These are phyloP conservation scores for Phytophthora nicotianae DNA, from an alignment of 352 stramenopile genomes.

Conservation along the genomic window DNA sequence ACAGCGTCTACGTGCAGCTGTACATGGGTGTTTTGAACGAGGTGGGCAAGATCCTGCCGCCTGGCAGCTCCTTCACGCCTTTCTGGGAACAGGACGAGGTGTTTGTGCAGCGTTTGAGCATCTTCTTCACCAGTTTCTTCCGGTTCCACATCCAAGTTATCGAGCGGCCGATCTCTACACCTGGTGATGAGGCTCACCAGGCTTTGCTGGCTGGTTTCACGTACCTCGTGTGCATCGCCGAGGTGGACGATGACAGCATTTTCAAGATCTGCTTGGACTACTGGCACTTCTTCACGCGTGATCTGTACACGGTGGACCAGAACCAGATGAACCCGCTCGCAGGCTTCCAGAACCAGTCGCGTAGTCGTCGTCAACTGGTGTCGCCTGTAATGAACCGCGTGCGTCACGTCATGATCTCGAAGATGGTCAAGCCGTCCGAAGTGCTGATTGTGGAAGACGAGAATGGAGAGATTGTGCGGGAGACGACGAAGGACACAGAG, in stretches of 20 bases:
- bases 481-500: conserved; percentile 99
- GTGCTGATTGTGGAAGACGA: conserved; percentile 99
- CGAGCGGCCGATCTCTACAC: conserved; percentile 82
- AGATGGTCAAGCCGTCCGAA: conserved; percentile 99
- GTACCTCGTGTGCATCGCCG: conserved; percentile 92
- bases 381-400: conserved; percentile 93
- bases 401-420: conserved; percentile 97
- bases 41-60: conserved; percentile 91
- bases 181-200: conserved; percentile 88
- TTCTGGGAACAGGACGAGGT: conserved; percentile 95
- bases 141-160: conserved; percentile 95
- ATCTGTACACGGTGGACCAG: conserved; percentile 95
- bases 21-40: conserved; percentile 95
- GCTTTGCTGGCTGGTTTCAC: conserved; percentile 93
- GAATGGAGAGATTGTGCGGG: conserved; percentile 96
- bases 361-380: conserved; percentile 72
- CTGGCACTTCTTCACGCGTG: conserved; percentile 96
- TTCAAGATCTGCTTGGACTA: conserved; percentile 99
- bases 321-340: conserved; percentile 73
- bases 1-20: conserved; percentile 94
- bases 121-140: conserved; percentile 98
- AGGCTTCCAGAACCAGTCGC: conserved; percentile 55
- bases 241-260: conserved; percentile 94
- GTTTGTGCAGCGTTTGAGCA: conserved; percentile 96
- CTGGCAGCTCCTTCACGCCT: conserved; percentile 92